Evolutionary conservation across 495 filamentous ascomycete species (phyloP).

Genomic region (Tuber indicum): DNA sequence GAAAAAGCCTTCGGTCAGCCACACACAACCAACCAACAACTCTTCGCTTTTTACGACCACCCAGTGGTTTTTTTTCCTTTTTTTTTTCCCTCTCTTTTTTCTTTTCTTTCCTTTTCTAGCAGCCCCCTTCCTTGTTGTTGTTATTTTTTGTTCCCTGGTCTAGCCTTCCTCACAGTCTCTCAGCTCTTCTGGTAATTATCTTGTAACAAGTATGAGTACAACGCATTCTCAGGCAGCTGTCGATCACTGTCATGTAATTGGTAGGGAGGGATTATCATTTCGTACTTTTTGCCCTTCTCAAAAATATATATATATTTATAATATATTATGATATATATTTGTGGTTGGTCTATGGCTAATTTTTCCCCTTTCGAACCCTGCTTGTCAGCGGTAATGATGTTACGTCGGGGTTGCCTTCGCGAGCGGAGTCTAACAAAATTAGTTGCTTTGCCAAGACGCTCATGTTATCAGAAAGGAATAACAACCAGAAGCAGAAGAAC

Average conservation of each 20-base stretch:
- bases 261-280: not conserved
- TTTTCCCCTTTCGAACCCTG: not conserved
- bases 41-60: not conserved
- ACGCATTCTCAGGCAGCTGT: not conserved
- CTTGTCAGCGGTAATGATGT: not conserved
- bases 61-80: not conserved
- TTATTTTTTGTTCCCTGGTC: not conserved
- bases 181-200: not conserved
- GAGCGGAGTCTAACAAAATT: not conserved
- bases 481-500: not conserved
- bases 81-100: not conserved
- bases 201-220: not conserved
- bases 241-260: not conserved
- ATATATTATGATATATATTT: no score
- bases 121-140: not conserved
- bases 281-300: not conserved
- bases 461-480: not conserved
- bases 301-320: no score
- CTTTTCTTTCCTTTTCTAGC: not conserved
- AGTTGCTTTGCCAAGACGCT: not conserved
- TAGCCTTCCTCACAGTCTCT: not conserved
- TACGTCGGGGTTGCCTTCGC: not conserved
- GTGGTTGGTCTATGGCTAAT: not conserved
- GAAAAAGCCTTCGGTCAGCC: constrained; percentile 32
- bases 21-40: constrained; percentile 21